A percentile compares a stretch with the other conserved stretches of the same genome.
These are phyloP conservation scores for Trichoderma simmonsii DNA, from an alignment of 2,329 filamentous ascomycete genomes.

Conservation along the genomic window DNA sequence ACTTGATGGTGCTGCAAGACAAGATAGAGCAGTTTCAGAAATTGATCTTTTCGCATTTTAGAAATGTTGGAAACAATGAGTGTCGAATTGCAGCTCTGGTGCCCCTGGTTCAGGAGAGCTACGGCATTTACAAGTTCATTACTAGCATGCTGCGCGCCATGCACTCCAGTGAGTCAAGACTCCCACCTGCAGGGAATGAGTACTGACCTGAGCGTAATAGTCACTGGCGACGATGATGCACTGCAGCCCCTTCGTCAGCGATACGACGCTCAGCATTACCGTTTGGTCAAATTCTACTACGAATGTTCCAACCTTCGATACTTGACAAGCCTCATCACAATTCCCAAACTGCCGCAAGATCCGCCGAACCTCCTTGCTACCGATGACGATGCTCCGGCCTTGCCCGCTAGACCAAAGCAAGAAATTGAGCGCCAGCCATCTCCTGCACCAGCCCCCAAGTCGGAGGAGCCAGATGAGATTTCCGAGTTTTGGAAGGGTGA, in stretches of 20 bases:
- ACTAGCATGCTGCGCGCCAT: slow-evolving; percentile 99
- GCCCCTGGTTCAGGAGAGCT: slow-evolving; percentile 92
- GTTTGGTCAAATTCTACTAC: slow-evolving; percentile 96
- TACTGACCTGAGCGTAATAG: slow-evolving; percentile 40
- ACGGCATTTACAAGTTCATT: slow-evolving; percentile 99
- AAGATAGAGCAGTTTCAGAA: slow-evolving; percentile 99
- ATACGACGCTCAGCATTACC: slow-evolving; percentile 95
- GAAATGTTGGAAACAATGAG: slow-evolving; percentile 88
- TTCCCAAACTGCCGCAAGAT: slow-evolving; percentile 92
- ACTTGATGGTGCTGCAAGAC: slow-evolving; percentile 94
- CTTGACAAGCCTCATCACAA: slow-evolving; percentile 90
- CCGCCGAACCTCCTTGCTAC: slow-evolving; percentile 85
- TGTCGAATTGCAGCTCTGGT: slow-evolving; percentile 93
- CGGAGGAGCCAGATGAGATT: slow-evolving; percentile 88
- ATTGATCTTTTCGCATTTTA: slow-evolving; percentile 95
- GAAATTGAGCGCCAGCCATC: slow-evolving; percentile 67
- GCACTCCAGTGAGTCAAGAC: slow-evolving; percentile 72
- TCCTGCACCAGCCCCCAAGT: slow-evolving; percentile 60
- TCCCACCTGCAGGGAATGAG: not conserved
- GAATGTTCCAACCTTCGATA: slow-evolving; percentile 98
- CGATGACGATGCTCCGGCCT: slow-evolving; percentile 76
- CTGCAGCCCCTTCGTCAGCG: slow-evolving; percentile 81
- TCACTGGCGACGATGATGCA: slow-evolving; percentile 90
- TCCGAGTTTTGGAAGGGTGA: slow-evolving; percentile 98
- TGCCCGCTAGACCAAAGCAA: slow-evolving; percentile 77